Conservation (phyloP, 1,139 yeast genomes). For the Scheffersomyces titani region DNA sequence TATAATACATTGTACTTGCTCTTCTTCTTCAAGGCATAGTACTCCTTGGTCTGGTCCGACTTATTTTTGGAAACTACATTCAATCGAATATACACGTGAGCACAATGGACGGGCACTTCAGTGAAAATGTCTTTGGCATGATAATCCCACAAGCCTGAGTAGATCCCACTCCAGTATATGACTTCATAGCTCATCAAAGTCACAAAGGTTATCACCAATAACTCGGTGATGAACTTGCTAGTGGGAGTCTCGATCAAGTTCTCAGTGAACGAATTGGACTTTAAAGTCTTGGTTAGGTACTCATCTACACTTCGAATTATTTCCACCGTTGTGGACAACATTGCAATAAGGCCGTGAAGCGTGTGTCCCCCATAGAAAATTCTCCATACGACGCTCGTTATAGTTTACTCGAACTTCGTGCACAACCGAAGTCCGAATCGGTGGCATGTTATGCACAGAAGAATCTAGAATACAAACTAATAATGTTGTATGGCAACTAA, state of each 20-base stretch:
- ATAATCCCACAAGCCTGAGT: constrained; percentile 52
- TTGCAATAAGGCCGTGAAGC: not conserved
- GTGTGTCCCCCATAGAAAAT: not conserved
- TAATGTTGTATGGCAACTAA: too few relatives aligned
- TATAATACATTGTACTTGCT: constrained; percentile 25
- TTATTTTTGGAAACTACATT: constrained; percentile 34
- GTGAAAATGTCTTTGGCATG: constrained; percentile 68
- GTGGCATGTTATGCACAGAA: not conserved
- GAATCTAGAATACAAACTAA: too few relatives aligned
- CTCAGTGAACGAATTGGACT: constrained; percentile 25
- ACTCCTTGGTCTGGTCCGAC: constrained; percentile 20
- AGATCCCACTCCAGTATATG: constrained; percentile 51
- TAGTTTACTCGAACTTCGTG: not conserved
- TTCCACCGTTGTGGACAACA: not conserved
- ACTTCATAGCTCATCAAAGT: constrained; percentile 43
- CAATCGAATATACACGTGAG: constrained; percentile 63
- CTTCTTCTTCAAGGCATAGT: constrained; percentile 28
- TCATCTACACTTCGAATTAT: not conserved
- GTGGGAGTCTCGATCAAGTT: constrained; percentile 29
- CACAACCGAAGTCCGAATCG: not conserved
- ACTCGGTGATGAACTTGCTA: constrained; percentile 43
- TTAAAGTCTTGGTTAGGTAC: constrained; percentile 9
- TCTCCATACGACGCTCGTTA: not conserved
- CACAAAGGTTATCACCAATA: constrained; percentile 36
- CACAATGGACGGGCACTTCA: constrained; percentile 76